Evolutionary conservation across 73 alveolate species (phyloP).

Genomic region (Symbiodinium pilosum): DNA sequence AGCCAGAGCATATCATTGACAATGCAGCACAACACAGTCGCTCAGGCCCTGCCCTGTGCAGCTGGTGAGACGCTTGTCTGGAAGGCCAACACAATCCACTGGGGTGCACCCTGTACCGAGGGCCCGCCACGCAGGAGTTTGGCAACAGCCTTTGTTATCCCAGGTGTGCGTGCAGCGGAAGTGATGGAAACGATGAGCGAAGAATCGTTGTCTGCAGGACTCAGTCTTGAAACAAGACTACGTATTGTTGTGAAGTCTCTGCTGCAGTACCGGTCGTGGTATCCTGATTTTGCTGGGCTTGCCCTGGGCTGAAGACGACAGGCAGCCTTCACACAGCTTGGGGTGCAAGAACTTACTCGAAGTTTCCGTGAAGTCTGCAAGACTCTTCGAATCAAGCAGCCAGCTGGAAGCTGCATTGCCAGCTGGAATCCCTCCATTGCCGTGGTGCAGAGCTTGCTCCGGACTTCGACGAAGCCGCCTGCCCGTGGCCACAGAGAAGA

Average conservation of each 20-base stretch:
- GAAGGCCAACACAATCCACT: constrained; percentile 54
- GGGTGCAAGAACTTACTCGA: too few relatives aligned
- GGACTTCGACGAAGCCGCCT: too few relatives aligned
- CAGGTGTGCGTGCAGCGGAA: background rate
- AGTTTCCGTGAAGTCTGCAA: too few relatives aligned
- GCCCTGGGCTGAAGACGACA: background rate
- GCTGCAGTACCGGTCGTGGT: constrained; percentile 76
- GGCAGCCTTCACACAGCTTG: too few relatives aligned
- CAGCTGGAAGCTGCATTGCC: too few relatives aligned
- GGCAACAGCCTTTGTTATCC: constrained; percentile 81
- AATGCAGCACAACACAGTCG: background rate
- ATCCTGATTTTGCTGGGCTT: constrained; percentile 58
- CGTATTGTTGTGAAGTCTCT: constrained; percentile 73
- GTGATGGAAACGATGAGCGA: constrained; percentile 11
- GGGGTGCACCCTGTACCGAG: constrained; percentile 23
- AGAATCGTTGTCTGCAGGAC: constrained; percentile 20
- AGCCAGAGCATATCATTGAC: background rate
- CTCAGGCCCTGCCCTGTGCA: constrained; percentile 32
- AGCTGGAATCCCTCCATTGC: too few relatives aligned
- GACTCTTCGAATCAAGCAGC: too few relatives aligned
- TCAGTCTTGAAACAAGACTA: constrained; percentile 23
- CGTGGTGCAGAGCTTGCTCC: too few relatives aligned
- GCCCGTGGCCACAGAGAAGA: too few relatives aligned
- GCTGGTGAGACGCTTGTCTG: constrained; percentile 41
- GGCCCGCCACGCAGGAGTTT: constrained; percentile 35